Percentiles rank a stretch among this genome's conserved stretches.
phyloP scores from a whole-genome alignment of 257 asterid species.

The Solanum medicagineum region DNA sequence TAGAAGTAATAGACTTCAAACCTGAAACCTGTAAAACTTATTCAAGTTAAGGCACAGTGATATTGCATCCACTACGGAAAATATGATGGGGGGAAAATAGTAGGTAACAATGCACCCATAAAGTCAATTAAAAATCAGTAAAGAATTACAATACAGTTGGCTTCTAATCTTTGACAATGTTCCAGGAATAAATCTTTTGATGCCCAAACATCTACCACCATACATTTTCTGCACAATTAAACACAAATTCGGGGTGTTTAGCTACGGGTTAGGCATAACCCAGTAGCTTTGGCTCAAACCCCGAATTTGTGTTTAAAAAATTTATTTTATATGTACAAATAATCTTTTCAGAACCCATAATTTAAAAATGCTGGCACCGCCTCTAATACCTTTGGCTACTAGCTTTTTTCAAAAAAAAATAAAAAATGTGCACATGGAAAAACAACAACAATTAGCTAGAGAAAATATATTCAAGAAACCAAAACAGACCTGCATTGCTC shows the following conservation, averaged over 20 bases:
- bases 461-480: neutral
- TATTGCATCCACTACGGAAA: neutral
- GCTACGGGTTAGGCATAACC: neutral
- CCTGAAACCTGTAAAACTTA: conserved; percentile 75
- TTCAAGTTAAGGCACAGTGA: conserved; percentile 1
- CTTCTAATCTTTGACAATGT: neutral
- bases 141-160: neutral
- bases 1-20: conserved; percentile 93
- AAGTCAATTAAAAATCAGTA: neutral
- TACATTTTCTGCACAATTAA: neutral
- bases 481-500: conserved; percentile 82
- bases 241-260: neutral
- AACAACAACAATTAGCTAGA: neutral
- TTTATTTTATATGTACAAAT: neutral
- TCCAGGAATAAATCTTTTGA: neutral
- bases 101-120: neutral
- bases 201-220: neutral
- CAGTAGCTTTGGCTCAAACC: neutral
- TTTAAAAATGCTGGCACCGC: neutral
- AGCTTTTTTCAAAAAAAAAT: neutral
- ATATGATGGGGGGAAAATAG: neutral
- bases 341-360: neutral
- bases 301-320: neutral
- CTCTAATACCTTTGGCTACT: neutral
- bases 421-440: too few species aligned